phyloP scores from a whole-genome alignment of 352 stramenopile genomes.

The Phytophthora europaea region DNA sequence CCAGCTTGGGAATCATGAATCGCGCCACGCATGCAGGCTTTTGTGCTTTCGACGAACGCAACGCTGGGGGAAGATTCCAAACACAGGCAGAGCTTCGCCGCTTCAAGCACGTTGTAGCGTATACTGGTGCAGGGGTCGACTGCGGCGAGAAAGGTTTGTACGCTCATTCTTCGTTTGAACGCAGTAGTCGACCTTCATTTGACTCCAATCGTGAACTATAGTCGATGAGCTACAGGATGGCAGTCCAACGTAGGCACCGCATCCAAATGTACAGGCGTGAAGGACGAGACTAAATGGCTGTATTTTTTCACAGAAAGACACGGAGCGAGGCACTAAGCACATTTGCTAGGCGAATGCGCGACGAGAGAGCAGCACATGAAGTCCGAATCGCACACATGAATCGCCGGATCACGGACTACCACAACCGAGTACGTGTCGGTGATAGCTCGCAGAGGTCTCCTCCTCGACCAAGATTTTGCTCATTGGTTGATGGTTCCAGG shows the following conservation, averaged over 20 bases:
- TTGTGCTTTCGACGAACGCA: slow-evolving; percentile 83
- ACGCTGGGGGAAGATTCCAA: slow-evolving; percentile 77
- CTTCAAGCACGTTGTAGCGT: slow-evolving; percentile 78
- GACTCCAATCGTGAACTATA: slow-evolving; percentile 1
- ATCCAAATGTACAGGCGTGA: neutral
- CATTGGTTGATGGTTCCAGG: slow-evolving; percentile 40
- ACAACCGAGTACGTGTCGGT: slow-evolving; percentile 56
- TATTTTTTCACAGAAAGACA: slow-evolving; percentile 37
- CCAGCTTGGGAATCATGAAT: slow-evolving; percentile 47
- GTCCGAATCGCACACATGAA: slow-evolving; percentile 85
- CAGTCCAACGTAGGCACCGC: slow-evolving; percentile 52
- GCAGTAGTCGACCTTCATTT: neutral
- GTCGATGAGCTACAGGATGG: slow-evolving; percentile 52
- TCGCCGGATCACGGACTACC: slow-evolving; percentile 82
- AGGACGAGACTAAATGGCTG: neutral
- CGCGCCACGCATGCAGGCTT: slow-evolving; percentile 72
- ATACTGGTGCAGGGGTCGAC: slow-evolving; percentile 61
- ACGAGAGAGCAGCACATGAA: slow-evolving; percentile 66
- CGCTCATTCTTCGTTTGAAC: neutral
- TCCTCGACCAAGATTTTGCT: neutral
- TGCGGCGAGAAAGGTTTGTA: slow-evolving; percentile 60
- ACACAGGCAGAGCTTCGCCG: slow-evolving; percentile 79
- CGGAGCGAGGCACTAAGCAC: slow-evolving; percentile 66
- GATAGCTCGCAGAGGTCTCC: neutral
- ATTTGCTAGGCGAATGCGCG: slow-evolving; percentile 65